Evolutionary conservation across 2,329 filamentous ascomycete genomes (phyloP), one percentile per base, ranked within the genome.

Genomic region (Cercospora zeae-maydis): DNA sequence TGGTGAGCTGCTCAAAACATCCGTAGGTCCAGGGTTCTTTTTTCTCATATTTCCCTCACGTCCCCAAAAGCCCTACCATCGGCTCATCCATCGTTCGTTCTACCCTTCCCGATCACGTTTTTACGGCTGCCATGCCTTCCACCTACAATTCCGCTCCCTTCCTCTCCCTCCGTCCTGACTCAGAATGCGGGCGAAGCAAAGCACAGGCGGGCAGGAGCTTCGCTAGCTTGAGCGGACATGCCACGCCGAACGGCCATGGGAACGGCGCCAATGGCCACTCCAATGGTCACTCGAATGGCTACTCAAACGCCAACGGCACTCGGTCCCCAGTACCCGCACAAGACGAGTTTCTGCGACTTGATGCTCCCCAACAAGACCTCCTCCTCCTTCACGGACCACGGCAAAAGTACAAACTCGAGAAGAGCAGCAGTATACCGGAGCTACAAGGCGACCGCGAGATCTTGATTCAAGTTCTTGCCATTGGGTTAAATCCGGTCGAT

Each of bases 401-500:
- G 11, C 72, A 75, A 63, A 74, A 74, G 63, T 75, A 75, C 67
- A 71, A 70, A 30, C 69, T 75, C 3, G 72, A 73, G 64, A 67
- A 66, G 36, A 67, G 68, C 16, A 67, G 66, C 51, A 69, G 69
- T 5, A 73, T 74, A 19, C 73, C 73, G 9, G 70, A 73, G 52
- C 67, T 75, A 2, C 69, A 69, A 36, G 68, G 71, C 34, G 74
- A 79, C 56, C 77, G 77, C 47, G 86, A 91, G 69, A 75, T 90
- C 4, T 76, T 91, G 4, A 82, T 91, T n/a, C 83, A 83, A 71
- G 79, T 86, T 1, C 78, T 82, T 37, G 84, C 84, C 11, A 87
- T 91, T 68, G 89, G 89, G 0, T 76, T 92, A 37, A 92, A 92
- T 69, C 90, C 90, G 0, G 89, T 92, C 60, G 90, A 91, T 73